Evolutionary conservation across 345 rosid genomes (phyloP), one percentile per base, ranked within the genome.

Genomic region (Pseudoturritis turrita): DNA sequence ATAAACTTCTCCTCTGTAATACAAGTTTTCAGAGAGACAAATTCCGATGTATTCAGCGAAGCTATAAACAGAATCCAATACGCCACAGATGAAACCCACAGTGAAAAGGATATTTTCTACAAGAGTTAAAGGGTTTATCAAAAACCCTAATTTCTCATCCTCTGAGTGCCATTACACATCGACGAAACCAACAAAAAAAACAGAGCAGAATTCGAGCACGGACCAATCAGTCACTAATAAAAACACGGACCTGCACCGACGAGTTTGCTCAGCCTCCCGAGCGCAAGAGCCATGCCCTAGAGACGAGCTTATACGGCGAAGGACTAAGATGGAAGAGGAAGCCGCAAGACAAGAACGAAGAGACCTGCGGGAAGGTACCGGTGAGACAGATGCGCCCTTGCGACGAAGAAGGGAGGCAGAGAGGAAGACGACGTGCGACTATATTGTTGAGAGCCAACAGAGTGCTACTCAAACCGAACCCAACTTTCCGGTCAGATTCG

Each of bases 241-340:
- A 53, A 15, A 4, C 13, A 13, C 72, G 52, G 33, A 78, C 81
- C 81, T 73, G 81, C 81, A 33, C 81, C 81, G 72, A 78, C 65
- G 68, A 78, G 61, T 63, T 73, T 47, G 8, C 78, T 73, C 26
- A 78, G 78, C 78, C 73, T 78, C 35, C 81, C 81, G 36, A 78
- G 57, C 7, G 75, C 37, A 62, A 78, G 67, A 73, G 81, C 74
- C 81, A 73, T 72, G 39, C 7, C 31, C 4, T 25, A 53, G 44
- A 57, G 55, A 77, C 13, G 36, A 65, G 52, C 66, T 73, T 26
- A 57, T 7, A 23, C 45, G 25, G 7, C 1, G 9, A 57, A 26
- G 8, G 29, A 55, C 8, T 64, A 70, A 39, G 36, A 5, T 17
- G 17, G 6, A 8, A 44, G 68, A 47, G 12, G 54, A 49, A 28